phyloP scores from a whole-genome alignment of 441 rosid genomes.

The Oxalis stricta region DNA sequence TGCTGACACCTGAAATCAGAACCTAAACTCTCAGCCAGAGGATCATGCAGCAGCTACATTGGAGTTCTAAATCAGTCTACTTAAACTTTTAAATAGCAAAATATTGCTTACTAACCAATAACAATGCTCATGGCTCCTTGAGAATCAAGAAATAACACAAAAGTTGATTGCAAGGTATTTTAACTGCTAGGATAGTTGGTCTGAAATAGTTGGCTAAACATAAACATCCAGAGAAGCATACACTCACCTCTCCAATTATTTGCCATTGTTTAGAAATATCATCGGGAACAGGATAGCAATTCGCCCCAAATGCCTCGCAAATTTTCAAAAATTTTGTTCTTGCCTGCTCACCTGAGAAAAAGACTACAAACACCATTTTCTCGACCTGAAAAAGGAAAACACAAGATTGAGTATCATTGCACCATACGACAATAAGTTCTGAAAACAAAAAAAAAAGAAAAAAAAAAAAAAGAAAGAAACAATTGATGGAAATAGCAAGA shows the following conservation, averaged over 20 bases:
- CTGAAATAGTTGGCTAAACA: conserved; percentile 4
- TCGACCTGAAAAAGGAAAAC: conserved; percentile 44
- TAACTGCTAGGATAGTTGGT: conserved; percentile 1
- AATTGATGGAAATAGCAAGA: conserved; percentile 5
- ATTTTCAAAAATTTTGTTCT: conserved; percentile 72
- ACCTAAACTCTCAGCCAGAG: conserved; percentile 14
- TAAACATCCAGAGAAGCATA: conserved; percentile 10
- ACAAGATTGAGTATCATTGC: conserved; percentile 6
- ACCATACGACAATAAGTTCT: conserved; percentile 1
- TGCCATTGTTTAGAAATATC: conserved; percentile 77
- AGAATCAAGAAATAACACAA: no score
- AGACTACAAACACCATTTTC: conserved; percentile 75
- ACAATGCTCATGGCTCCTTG: no score
- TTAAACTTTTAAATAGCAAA: no score
- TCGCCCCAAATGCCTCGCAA: conserved; percentile 94
- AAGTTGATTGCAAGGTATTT: neutral
- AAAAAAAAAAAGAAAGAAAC: neutral
- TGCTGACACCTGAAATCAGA: conserved; percentile 54
- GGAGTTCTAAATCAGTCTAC: neutral
- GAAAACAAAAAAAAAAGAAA: neutral
- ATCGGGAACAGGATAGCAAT: conserved; percentile 90
- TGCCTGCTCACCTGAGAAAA: conserved; percentile 97
- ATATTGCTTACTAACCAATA: no score
- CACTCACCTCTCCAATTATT: conserved; percentile 77
- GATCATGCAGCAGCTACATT: no score